Conservation (phyloP, 78 protist genomes). For the Speleostelium caveatum region DNA sequence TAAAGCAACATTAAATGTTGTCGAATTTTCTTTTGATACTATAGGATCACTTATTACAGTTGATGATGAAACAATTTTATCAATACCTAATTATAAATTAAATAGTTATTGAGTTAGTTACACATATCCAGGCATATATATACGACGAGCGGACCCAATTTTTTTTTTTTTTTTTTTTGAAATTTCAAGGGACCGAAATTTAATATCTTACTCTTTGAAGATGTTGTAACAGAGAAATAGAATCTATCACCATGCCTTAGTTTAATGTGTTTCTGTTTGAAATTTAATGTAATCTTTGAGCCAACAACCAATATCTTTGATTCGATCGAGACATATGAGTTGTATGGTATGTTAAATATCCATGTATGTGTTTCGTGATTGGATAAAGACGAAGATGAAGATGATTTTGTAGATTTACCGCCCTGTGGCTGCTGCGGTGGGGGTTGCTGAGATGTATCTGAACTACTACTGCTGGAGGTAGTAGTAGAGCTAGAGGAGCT, state of each 20-base stretch:
- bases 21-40: background rate
- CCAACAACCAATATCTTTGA: constrained; percentile 2
- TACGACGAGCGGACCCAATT: no score
- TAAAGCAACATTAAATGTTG: background rate
- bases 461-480: background rate
- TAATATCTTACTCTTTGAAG: background rate
- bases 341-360: constrained; percentile 19
- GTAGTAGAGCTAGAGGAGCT: background rate
- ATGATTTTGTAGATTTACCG: background rate
- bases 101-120: background rate
- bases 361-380: constrained; percentile 1
- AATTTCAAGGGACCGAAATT: no score
- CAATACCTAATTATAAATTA: no score
- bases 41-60: constrained; percentile 29
- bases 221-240: constrained; percentile 22
- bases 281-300: constrained; percentile 17
- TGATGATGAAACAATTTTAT: constrained; percentile 23
- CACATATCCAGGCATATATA: no score
- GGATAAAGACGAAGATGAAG: background rate
- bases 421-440: background rate
- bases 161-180: no score
- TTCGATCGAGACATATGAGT: constrained; percentile 1
- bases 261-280: constrained; percentile 11
- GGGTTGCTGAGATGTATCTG: background rate
- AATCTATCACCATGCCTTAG: constrained; percentile 50